These are phyloP conservation scores for Panus rudis DNA, from an alignment of 768 basidiomycete species.

Conservation along the genomic window DNA sequence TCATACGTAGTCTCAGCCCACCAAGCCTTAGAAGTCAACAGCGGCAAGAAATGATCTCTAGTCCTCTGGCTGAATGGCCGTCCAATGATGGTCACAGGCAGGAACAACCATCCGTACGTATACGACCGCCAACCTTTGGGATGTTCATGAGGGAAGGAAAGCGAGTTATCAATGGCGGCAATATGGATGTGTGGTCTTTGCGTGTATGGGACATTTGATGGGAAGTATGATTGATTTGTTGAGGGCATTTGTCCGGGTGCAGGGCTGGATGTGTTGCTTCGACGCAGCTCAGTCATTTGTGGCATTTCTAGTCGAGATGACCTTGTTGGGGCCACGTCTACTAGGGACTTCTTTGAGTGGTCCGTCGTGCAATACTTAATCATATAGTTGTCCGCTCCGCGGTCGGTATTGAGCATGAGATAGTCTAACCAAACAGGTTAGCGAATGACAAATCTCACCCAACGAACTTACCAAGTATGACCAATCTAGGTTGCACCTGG, in stretches of 20 bases:
- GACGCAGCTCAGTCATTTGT: slow-evolving; percentile 58
- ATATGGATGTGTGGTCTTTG: slow-evolving; percentile 80
- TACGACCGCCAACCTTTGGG: slow-evolving; percentile 73
- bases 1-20: slow-evolving; percentile 85
- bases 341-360: slow-evolving; percentile 69
- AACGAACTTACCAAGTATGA: slow-evolving; percentile 59
- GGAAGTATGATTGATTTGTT: slow-evolving; percentile 11
- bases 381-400: slow-evolving; percentile 88
- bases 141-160: slow-evolving; percentile 89
- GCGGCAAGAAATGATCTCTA: slow-evolving; percentile 71
- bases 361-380: slow-evolving; percentile 83
- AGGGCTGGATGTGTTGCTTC: slow-evolving; percentile 25
- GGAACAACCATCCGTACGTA: slow-evolving; percentile 84
- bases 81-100: slow-evolving; percentile 81
- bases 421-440: slow-evolving; percentile 47
- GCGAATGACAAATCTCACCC: background rate
- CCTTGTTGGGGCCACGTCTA: slow-evolving; percentile 73
- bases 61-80: slow-evolving; percentile 81
- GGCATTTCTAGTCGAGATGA: slow-evolving; percentile 64
- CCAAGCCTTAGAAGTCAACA: slow-evolving; percentile 80
- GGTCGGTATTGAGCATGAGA: slow-evolving; percentile 89
- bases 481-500: slow-evolving; percentile 45
- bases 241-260: slow-evolving; percentile 8
- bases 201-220: slow-evolving; percentile 31
- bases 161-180: slow-evolving; percentile 89